phyloP scores from a whole-genome alignment of 2,329 filamentous ascomycete genomes.

The Cladophialophora psammophila region DNA sequence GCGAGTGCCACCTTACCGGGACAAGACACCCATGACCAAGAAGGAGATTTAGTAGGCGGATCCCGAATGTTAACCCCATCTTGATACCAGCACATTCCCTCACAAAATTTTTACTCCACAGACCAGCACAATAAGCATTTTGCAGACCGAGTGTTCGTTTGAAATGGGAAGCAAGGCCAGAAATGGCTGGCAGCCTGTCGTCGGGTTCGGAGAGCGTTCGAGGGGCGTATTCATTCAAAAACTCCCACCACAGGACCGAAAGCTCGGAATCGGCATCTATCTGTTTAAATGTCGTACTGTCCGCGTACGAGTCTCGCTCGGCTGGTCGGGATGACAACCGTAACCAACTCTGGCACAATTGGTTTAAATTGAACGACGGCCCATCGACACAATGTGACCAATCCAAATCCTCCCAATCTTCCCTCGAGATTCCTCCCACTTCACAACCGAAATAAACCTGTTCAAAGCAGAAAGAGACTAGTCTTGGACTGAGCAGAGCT shows the following conservation, averaged over 20 bases:
- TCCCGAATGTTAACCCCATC: background rate
- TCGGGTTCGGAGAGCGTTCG: background rate
- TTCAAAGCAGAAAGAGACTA: background rate
- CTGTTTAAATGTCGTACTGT: no score
- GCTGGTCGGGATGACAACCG: background rate
- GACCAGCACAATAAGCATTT: background rate
- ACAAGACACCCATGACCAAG: slow-evolving; percentile 5
- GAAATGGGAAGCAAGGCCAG: background rate
- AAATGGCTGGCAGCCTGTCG: background rate
- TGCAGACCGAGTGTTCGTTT: background rate
- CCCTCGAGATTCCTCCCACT: background rate
- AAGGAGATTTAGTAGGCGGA: background rate
- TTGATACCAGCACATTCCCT: background rate
- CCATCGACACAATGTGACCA: no score
- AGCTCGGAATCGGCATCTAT: background rate
- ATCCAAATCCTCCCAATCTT: background rate
- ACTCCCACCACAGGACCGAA: background rate
- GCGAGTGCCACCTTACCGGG: background rate
- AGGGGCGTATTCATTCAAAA: background rate
- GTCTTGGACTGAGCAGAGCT: background rate
- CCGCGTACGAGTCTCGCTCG: no score
- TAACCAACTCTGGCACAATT: background rate
- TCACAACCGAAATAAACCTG: background rate
- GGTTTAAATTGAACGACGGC: background rate
- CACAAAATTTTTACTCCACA: background rate